Evolutionary conservation across 2,329 filamentous ascomycete species (phyloP), one percentile per base, ranked within the genome.

Genomic region (Sporothrix globosa): DNA sequence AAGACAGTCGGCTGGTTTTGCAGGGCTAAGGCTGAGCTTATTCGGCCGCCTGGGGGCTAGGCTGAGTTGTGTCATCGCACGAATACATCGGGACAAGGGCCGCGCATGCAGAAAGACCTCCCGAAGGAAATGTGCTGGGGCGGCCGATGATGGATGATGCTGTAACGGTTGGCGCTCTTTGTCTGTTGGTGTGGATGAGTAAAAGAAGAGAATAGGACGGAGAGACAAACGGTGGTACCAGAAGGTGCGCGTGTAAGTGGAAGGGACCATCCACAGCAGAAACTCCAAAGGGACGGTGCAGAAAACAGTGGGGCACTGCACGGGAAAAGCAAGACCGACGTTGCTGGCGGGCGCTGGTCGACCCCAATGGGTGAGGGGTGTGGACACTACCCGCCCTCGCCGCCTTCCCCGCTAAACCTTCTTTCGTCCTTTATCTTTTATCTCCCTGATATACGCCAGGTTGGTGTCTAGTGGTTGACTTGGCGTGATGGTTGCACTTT

Each of bases 121-220:
- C 11, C 2, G 27, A 58, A 41, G 5, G 14, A 9, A 27, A 4
- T 56, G 34, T 5, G 41, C 41, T 17, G 54, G 54, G n/a, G 52
- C 27, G 56, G 54, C n/a, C 9, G 7, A 48, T 21, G 50, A 24
- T 34, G 56, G 54, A 52, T 61, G 67, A 61, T 30, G 54, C 34
- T 46, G 58, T 21, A 13, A 50, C 19, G n/a, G 13, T 24, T 21
- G 46, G 30, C 19, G 46, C 27, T 46, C 58, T 54, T 48, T 50
- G 54, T 48, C 48, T 63, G 48, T 69, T 65, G 58, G 48, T 46
- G 58, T 65, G 67, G 68, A 69, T 69, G 68, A 69, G 58, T 65
- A 50, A 52, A 46, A 39, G 44, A 52, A 44, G 54, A 60, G 13
- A 70, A 9, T 11, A 60, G 52, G 58, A n/a, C 41, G 19, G 27